phyloP scores from a whole-genome alignment of 768 basidiomycete species.

The Calocybe cyanea region DNA sequence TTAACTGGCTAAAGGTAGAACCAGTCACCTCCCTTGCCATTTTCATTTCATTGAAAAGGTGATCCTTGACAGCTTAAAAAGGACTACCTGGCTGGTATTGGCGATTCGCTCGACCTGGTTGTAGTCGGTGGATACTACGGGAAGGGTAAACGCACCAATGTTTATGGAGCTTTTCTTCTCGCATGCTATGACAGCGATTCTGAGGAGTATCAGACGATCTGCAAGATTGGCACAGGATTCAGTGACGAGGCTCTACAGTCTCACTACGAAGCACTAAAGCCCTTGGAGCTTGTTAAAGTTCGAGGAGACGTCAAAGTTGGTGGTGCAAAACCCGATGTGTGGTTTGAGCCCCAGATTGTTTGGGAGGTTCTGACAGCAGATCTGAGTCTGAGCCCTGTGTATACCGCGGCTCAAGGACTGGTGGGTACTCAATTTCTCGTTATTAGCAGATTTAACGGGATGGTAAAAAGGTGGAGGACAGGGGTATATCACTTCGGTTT shows the following conservation, averaged over 20 bases:
- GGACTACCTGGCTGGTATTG: constrained; percentile 94
- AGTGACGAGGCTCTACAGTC: constrained; percentile 83
- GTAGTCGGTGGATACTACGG: constrained; percentile 98
- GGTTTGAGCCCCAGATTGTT: constrained; percentile 96
- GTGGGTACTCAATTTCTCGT: constrained; percentile 39
- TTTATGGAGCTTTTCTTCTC: constrained; percentile 96
- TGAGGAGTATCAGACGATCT: constrained; percentile 95
- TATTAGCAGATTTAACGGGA: neutral
- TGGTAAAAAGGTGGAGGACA: constrained; percentile 62
- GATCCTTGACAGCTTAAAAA: constrained; percentile 78
- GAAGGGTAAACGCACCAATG: constrained; percentile 95
- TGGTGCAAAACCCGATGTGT: constrained; percentile 93
- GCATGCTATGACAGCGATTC: constrained; percentile 95
- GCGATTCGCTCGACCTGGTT: constrained; percentile 95
- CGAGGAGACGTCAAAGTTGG: constrained; percentile 86
- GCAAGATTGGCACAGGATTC: constrained; percentile 99
- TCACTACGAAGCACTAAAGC: constrained; percentile 79
- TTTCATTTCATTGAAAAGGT: constrained; percentile 3
- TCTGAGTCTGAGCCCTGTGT: constrained; percentile 92
- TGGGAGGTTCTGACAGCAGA: constrained; percentile 99
- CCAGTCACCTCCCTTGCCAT: neutral
- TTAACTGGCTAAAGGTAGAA: constrained; percentile 95
- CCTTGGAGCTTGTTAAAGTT: constrained; percentile 65
- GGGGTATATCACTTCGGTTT: constrained; percentile 95
- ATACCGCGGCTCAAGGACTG: constrained; percentile 90